Conservation (phyloP, 306 rosid species). For the Quercus rubra region DNA sequence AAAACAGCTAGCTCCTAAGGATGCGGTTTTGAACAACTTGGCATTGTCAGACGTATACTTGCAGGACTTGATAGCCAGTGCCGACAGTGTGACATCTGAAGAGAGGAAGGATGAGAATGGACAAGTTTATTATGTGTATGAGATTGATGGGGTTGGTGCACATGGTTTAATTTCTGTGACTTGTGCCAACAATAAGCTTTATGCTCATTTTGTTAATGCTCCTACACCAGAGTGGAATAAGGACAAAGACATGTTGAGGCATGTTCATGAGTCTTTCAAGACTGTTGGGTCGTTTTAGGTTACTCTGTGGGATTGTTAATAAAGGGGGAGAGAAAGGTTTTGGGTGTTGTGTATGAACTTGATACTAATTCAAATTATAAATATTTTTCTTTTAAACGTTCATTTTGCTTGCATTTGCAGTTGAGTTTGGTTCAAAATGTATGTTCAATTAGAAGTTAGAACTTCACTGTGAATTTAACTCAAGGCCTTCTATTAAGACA, state of each 20-base stretch:
- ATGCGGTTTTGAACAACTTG: slow-evolving; percentile 59
- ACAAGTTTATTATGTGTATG: slow-evolving; percentile 74
- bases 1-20: slow-evolving; percentile 78
- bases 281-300: slow-evolving; percentile 49
- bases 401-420: not conserved
- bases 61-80: slow-evolving; percentile 68
- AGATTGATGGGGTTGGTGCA: slow-evolving; percentile 62
- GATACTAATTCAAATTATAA: not conserved
- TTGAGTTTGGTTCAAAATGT: not conserved
- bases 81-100: slow-evolving; percentile 52
- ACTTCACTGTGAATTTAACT: not conserved
- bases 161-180: slow-evolving; percentile 89
- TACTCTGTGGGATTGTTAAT: not conserved
- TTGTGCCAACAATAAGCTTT: slow-evolving; percentile 79
- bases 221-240: slow-evolving; percentile 79
- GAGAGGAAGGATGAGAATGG: slow-evolving; percentile 74
- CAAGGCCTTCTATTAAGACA: not conserved
- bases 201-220: slow-evolving; percentile 90
- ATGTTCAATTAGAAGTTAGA: not conserved
- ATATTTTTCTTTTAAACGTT: not conserved
- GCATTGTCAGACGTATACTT: slow-evolving; percentile 77
- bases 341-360: not conserved
- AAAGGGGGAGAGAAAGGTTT: not conserved
- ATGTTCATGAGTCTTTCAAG: slow-evolving; percentile 82
- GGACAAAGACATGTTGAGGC: slow-evolving; percentile 64